Evolutionary conservation across 495 filamentous ascomycete species (phyloP).

Genomic region (Delitschia confertaspora): DNA sequence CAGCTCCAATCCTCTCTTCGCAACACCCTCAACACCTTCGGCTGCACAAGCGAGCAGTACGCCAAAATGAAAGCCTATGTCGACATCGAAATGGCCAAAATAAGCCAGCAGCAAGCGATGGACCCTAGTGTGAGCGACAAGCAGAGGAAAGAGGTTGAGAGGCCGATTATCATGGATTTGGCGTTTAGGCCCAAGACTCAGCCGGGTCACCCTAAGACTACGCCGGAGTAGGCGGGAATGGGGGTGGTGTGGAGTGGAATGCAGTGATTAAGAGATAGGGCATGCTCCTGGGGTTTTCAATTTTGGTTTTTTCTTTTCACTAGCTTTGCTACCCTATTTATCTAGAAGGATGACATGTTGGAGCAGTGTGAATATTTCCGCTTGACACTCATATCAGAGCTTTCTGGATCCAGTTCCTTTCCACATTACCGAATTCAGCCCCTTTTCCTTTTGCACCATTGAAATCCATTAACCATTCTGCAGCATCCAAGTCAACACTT

Average conservation of each 20-base stretch:
- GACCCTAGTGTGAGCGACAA: not conserved
- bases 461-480: too few relatives aligned
- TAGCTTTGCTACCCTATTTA: not conserved
- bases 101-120: not conserved
- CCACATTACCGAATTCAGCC: too few relatives aligned
- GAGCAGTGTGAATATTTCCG: not conserved
- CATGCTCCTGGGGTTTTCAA: not conserved
- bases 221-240: not conserved
- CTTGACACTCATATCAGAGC: too few relatives aligned
- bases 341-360: slow-evolving; percentile 4
- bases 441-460: too few relatives aligned
- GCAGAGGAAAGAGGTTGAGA: not conserved
- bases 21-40: slow-evolving; percentile 29
- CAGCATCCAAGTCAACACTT: too few relatives aligned
- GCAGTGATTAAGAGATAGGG: not conserved
- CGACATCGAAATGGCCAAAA: slow-evolving; percentile 16
- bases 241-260: not conserved
- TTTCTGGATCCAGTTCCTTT: too few relatives aligned
- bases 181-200: slow-evolving; percentile 20
- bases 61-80: slow-evolving; percentile 19
- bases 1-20: slow-evolving; percentile 27
- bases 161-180: slow-evolving; percentile 10
- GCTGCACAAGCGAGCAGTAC: slow-evolving; percentile 24
- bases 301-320: not conserved
- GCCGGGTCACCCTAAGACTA: too few relatives aligned